Evolutionary conservation across 257 asterid species (phyloP).

Genomic region (Handroanthus guayacan): DNA sequence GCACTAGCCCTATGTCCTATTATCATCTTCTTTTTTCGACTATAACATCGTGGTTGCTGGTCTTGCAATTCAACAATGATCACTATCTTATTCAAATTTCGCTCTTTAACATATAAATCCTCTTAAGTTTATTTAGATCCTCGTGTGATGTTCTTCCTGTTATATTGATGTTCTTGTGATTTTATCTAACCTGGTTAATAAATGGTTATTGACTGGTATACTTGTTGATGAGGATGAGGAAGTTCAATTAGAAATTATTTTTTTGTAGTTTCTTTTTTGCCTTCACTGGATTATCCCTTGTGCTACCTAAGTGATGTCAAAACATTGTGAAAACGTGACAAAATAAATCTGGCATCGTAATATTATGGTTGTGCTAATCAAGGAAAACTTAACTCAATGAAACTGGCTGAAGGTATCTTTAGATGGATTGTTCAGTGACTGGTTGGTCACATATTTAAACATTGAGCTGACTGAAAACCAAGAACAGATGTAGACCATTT

Average conservation of each 20-base stretch:
- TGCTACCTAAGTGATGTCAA: constrained; percentile 6
- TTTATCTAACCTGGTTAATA: constrained; percentile 16
- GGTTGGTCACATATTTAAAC: not conserved
- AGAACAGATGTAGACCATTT: constrained; percentile 15
- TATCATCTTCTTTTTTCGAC: no score
- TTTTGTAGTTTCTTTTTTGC: not conserved
- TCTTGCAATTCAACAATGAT: not conserved
- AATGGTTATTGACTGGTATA: not conserved
- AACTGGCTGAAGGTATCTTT: constrained; percentile 15
- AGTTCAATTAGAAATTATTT: not conserved
- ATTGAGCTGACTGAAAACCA: constrained; percentile 18
- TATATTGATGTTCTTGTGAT: not conserved
- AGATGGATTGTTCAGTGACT: constrained; percentile 1
- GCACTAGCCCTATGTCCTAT: no score
- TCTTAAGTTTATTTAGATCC: not conserved
- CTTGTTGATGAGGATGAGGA: constrained; percentile 2
- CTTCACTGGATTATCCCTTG: constrained; percentile 1
- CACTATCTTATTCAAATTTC: no score
- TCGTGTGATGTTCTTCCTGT: constrained; percentile 3
- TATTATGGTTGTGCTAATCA: constrained; percentile 19
- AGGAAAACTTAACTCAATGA: not conserved
- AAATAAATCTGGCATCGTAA: not conserved
- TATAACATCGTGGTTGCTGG: no score
- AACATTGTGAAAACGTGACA: not conserved
- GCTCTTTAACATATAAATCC: not conserved